Percentiles rank a stretch among this genome's conserved stretches.
Conservation (phyloP, 495 filamentous ascomycete species). For the Aspergillus panamensis region DNA sequence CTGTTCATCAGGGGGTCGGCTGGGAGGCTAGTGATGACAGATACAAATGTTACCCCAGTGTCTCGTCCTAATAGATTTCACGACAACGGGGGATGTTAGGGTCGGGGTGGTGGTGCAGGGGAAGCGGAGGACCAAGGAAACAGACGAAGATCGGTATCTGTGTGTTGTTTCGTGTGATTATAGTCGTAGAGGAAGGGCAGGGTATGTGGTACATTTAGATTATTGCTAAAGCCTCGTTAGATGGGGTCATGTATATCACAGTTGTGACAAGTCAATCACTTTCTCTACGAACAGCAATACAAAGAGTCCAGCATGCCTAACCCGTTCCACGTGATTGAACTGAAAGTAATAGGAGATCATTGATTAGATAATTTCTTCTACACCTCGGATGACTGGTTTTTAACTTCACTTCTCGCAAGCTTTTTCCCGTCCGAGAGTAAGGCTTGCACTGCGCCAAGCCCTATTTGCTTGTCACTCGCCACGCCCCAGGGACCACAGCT, state of each 20-base stretch:
- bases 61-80: background rate
- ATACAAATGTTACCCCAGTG: slow-evolving; percentile 6
- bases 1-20: slow-evolving; percentile 8
- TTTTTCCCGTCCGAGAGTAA: background rate
- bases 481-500: background rate
- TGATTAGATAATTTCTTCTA: background rate
- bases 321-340: background rate
- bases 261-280: background rate
- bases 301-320: background rate
- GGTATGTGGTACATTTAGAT: background rate
- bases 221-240: background rate
- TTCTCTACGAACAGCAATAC: background rate
- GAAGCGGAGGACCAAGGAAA: background rate
- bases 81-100: background rate
- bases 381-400: background rate
- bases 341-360: background rate
- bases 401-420: background rate
- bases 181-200: background rate
- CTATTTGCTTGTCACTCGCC: background rate
- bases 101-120: background rate
- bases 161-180: background rate
- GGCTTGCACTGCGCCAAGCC: background rate
- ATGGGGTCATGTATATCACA: background rate
- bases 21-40: slow-evolving; percentile 5
- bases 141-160: background rate